A percentile compares a stretch with the other conserved stretches of the same genome.
Evolutionary conservation across 2,329 filamentous ascomycete species (phyloP).

Genomic region (Trichoderma harzianum): DNA sequence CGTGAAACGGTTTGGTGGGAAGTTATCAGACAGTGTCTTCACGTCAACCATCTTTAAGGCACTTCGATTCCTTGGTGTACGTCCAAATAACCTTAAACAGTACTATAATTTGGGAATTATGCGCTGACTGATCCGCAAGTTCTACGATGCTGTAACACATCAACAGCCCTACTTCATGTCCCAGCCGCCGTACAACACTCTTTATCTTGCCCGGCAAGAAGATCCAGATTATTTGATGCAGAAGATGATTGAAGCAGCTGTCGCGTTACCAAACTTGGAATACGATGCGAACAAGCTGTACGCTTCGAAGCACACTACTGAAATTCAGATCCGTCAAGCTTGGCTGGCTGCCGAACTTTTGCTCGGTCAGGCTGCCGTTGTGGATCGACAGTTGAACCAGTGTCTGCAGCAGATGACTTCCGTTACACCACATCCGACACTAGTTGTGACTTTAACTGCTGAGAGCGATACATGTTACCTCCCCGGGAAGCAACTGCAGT

Average conservation of each 20-base stretch:
- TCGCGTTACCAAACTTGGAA: background rate
- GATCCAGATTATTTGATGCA: background rate
- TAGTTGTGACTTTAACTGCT: background rate
- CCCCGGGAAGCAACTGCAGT: background rate
- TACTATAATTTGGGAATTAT: background rate
- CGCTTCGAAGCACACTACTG: background rate
- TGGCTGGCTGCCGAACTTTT: background rate
- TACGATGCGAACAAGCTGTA: background rate
- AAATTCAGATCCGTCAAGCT: background rate
- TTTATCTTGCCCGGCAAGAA: background rate
- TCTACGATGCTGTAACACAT: background rate
- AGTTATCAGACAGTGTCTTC: background rate
- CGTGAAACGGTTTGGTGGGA: background rate
- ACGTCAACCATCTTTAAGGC: background rate
- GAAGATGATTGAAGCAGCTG: background rate
- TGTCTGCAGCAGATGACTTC: background rate
- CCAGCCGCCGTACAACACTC: background rate
- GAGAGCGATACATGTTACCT: background rate
- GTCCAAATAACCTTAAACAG: background rate
- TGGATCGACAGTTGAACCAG: background rate
- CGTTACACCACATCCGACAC: background rate
- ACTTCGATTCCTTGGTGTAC: background rate
- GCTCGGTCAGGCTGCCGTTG: background rate
- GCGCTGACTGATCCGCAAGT: background rate
- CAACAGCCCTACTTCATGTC: background rate